Evolutionary conservation across 1,139 yeast species (phyloP), one percentile per base, ranked within the genome.

Genomic region (Yamadazyma buinensis): DNA sequence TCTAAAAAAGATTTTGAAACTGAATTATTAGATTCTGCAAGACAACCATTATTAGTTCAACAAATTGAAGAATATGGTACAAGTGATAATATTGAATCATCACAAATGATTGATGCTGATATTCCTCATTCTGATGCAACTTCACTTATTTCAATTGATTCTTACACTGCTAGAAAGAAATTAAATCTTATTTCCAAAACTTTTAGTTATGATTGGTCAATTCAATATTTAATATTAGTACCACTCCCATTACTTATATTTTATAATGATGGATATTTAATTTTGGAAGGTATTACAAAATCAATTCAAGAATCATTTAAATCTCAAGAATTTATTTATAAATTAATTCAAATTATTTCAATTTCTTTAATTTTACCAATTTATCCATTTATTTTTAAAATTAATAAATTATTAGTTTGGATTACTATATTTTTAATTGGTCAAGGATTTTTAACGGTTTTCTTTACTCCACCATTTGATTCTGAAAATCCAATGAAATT

Each of bases 201-300:
- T 6, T 67, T 69, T 40, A 69, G 81, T 30, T 86, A 83, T 52
- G 95, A 84, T 49, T 87, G 96, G 95, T 70, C 81, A 7, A 47
- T 85, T 18, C 95, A 87, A 55, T 85, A 76, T 47, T 47, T 84
- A 22, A 43, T 81, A 4, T 56, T 81, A 23, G 85, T 81, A 7
- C 95, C 95, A 5, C 33, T 84, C n/a, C 65, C 80, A 0, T 62
- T 78, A 1, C 68, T 74, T 29, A 43, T 81, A 20, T 49, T 78
- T 14, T 76, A 72, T 44, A 61, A 72, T 32, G 64, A 71, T 29
- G 76, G 81, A 1, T 68, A 64, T 40, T 62, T 84, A 39, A 51
- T 77, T 1, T 52, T 85, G 29, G 80, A 78, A 40, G 92, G 86
- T 0, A 41, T 83, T 22, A 72, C 74, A 46, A 86, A 85, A 54